phyloP scores from a whole-genome alignment of 441 rosid species.

The Melastoma candidum region DNA sequence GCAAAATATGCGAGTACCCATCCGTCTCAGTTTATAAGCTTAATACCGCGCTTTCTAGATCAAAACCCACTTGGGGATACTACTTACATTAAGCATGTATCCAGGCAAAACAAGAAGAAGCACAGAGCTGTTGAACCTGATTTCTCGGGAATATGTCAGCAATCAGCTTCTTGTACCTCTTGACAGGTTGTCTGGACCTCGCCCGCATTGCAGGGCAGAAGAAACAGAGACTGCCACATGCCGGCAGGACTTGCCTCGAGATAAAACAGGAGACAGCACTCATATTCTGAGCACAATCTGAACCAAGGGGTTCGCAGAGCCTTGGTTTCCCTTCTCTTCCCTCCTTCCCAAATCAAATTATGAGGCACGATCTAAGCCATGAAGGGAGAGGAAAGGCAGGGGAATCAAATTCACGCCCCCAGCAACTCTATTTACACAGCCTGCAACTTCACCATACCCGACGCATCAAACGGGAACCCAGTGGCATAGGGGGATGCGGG shows the following conservation, averaged over 20 bases:
- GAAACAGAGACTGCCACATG: conserved; percentile 85
- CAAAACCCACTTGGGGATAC: neutral
- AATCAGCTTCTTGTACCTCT: conserved; percentile 97
- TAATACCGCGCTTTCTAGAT: neutral
- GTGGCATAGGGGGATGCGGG: no score
- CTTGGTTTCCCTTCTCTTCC: no score
- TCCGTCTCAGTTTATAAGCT: neutral
- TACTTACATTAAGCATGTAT: neutral
- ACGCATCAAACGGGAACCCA: no score
- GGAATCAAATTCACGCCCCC: no score
- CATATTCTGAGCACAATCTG: conserved; percentile 25
- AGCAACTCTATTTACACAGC: no score
- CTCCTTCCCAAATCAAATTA: no score
- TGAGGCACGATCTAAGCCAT: no score
- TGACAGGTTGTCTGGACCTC: conserved; percentile 94
- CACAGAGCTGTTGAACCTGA: conserved; percentile 40
- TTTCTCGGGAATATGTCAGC: conserved; percentile 72
- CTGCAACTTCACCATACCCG: no score
- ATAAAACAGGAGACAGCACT: conserved; percentile 57
- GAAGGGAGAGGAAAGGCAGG: no score
- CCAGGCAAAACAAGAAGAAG: neutral
- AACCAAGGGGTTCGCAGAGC: no score
- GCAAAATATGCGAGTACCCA: neutral
- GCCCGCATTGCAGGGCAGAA: conserved; percentile 84
- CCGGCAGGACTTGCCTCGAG: conserved; percentile 86